phyloP scores from a whole-genome alignment of 2,329 filamentous ascomycete genomes.

The Fusarium buharicum region DNA sequence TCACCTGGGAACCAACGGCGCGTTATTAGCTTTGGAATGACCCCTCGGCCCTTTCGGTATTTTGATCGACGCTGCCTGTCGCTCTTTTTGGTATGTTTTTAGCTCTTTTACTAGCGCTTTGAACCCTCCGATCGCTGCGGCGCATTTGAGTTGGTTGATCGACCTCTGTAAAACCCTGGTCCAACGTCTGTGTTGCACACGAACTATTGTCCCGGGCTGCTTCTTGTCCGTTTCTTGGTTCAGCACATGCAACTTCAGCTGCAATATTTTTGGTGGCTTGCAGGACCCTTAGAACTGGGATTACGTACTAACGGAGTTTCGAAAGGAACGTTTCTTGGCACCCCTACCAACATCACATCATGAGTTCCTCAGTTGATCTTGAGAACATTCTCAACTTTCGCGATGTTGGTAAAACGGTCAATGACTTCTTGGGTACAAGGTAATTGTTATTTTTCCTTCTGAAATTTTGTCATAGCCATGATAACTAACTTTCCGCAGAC shows the following conservation, averaged over 20 bases:
- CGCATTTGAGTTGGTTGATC: slow-evolving; percentile 28
- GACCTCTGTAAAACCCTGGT: slow-evolving; percentile 28
- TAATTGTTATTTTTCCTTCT: slow-evolving; percentile 45
- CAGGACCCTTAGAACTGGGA: not conserved
- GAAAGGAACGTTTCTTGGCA: slow-evolving; percentile 13
- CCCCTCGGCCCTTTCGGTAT: slow-evolving; percentile 28
- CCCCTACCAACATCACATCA: slow-evolving; percentile 5
- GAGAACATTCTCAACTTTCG: slow-evolving; percentile 74
- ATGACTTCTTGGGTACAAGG: slow-evolving; percentile 66
- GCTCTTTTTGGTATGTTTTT: slow-evolving; percentile 25
- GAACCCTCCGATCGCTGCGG: slow-evolving; percentile 28
- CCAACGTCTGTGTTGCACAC: slow-evolving; percentile 18
- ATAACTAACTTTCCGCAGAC: slow-evolving; percentile 45
- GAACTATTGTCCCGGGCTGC: slow-evolving; percentile 6
- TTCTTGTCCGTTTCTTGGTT: slow-evolving; percentile 5
- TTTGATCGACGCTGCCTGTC: slow-evolving; percentile 28
- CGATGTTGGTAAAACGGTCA: slow-evolving; percentile 77
- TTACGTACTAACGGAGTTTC: not conserved
- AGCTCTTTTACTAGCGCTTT: slow-evolving; percentile 17
- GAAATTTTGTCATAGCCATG: not conserved
- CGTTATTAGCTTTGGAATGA: slow-evolving; percentile 25
- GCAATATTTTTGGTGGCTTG: slow-evolving; percentile 4
- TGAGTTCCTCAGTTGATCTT: slow-evolving; percentile 35
- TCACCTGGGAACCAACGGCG: slow-evolving; percentile 21
- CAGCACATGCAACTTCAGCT: not conserved